Conservation (phyloP, 805 yeast species). For the Wickerhamomyces bisporus region DNA sequence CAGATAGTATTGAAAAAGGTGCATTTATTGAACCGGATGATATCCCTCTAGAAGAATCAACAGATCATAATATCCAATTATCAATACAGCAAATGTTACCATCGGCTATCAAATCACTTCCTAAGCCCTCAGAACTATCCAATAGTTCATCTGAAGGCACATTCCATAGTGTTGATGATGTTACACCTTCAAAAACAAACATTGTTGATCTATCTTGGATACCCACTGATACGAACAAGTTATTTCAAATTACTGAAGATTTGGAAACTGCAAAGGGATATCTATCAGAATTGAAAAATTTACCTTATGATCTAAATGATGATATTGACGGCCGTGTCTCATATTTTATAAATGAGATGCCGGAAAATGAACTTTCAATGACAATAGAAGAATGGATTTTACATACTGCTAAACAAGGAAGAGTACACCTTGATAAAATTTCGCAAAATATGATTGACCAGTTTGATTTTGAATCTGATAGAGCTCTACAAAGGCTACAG, state of each 20-base stretch:
- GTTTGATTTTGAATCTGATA: slow-evolving; percentile 43
- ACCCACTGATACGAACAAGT: slow-evolving; percentile 25
- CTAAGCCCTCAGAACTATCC: neutral
- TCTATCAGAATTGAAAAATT: slow-evolving; percentile 12
- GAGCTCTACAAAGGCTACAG: slow-evolving; percentile 42
- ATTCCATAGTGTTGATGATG: slow-evolving; percentile 11
- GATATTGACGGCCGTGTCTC: slow-evolving; percentile 66
- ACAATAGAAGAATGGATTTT: slow-evolving; percentile 67
- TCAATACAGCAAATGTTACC: neutral
- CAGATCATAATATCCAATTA: slow-evolving; percentile 21
- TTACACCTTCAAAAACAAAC: slow-evolving; percentile 2
- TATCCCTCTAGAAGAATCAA: slow-evolving; percentile 25
- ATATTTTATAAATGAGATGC: slow-evolving; percentile 61
- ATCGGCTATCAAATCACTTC: too few species aligned
- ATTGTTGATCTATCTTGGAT: slow-evolving; percentile 17
- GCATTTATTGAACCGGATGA: slow-evolving; percentile 13
- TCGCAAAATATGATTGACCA: slow-evolving; percentile 42
- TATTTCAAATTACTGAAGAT: slow-evolving; percentile 25
- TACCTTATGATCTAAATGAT: slow-evolving; percentile 39
- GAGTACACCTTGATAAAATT: slow-evolving; percentile 39
- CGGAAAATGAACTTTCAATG: slow-evolving; percentile 62
- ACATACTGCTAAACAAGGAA: slow-evolving; percentile 50
- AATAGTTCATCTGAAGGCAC: neutral
- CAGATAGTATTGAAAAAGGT: slow-evolving; percentile 11
- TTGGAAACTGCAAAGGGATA: slow-evolving; percentile 27